Percentiles rank a stretch among this genome's conserved stretches.
phyloP scores from a whole-genome alignment of 1,139 yeast species.

The Sugiyamaella sp. region DNA sequence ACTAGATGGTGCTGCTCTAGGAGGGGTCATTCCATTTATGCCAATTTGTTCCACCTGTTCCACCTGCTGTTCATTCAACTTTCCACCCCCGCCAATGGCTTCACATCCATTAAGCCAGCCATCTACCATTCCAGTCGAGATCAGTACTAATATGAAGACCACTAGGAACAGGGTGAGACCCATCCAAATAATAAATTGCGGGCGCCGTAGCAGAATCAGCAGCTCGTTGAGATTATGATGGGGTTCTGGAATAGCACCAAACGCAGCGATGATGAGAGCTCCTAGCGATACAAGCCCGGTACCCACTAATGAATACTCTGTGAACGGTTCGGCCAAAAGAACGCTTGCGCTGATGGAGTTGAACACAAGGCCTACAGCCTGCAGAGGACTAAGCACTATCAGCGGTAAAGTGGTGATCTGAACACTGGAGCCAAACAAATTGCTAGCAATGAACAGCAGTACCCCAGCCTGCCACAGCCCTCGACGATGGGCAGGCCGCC shows the following conservation, averaged over 20 bases:
- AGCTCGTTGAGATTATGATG: conserved; percentile 53
- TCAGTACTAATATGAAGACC: conserved; percentile 36
- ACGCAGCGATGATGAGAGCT: conserved; percentile 78
- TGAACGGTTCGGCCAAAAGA: conserved; percentile 69
- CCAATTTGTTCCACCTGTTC: background rate
- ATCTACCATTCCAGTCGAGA: conserved; percentile 21
- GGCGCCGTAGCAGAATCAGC: conserved; percentile 46
- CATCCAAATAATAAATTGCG: conserved; percentile 53
- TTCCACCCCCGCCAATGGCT: conserved; percentile 14
- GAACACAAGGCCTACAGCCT: conserved; percentile 87
- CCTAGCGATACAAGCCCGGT: conserved; percentile 72
- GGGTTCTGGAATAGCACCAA: conserved; percentile 62
- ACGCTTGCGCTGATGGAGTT: conserved; percentile 76
- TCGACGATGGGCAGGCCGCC: conserved; percentile 54
- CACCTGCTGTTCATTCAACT: background rate
- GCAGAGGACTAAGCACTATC: conserved; percentile 78
- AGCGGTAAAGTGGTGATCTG: conserved; percentile 85
- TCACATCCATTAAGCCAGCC: conserved; percentile 8
- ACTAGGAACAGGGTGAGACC: conserved; percentile 40
- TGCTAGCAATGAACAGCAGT: conserved; percentile 67
- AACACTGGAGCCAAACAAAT: conserved; percentile 77
- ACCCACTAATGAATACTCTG: conserved; percentile 60
- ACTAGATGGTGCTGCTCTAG: no score
- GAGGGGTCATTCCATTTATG: background rate
- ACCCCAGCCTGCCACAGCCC: conserved; percentile 80